Evolutionary conservation across 495 filamentous ascomycete species (phyloP), one percentile per base, ranked within the genome.

Genomic region (Talaromyces borbonicus): DNA sequence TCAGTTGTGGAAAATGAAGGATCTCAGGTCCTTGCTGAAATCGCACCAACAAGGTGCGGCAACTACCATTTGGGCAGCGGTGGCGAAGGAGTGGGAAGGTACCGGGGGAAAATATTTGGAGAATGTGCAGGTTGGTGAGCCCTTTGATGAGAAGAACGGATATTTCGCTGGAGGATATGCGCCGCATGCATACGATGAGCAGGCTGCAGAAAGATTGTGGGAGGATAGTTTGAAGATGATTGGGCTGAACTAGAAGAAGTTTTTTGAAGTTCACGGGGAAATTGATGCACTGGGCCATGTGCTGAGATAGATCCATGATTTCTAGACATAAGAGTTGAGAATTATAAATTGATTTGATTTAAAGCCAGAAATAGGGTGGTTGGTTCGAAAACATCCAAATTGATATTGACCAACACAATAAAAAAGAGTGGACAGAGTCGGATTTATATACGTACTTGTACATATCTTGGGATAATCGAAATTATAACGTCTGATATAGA

Each of bases 51-150:
- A 66, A 31, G 64, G 56, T 0, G 50, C 62, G 12, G 65, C 74
- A 3, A 78, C 73, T 9, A 72, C 61, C 33, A 63, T 66, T 50
- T 63, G 54, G 38, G 77, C 58, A 30, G 65, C 59, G 48, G 59
- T 64, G 40, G 61, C 51, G 3, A 67, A 50, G 44, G 58, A 65
- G 23, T 50, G 56, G 50, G 60, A 65, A 46, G 57, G 54, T 1
- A 57, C 62, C 22, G 70, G 71, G 48, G 69, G 74, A 0, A 57
- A 65, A 29, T 70, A 74, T 55, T 53, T 72, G 30, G 63, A 62
- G 30, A 35, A 36, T 37, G 39, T 38, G 9, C 46, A 49, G 20
- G 36, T 46, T 35, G 39, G 45, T 49, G 38, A 47, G 9, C 36
- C 39, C 4, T 46, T 49, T 32, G 52, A 53, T 8, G 56, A 33